Conservation (phyloP, 2,329 filamentous ascomycete species). For the Colletotrichum tamarilloi region DNA sequence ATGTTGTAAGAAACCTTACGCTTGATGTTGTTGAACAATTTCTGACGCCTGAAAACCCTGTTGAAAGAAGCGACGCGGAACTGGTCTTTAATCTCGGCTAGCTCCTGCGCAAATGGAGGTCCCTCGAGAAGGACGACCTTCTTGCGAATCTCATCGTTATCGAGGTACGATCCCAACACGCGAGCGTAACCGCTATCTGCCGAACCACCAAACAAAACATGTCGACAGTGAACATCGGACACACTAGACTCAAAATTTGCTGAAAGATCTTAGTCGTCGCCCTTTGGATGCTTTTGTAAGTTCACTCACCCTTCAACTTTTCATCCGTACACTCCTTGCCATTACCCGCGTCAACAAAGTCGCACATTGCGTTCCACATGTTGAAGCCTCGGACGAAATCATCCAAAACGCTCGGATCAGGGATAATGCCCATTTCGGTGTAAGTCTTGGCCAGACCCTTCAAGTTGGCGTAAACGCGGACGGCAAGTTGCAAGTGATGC, state of each 20-base stretch:
- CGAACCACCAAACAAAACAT: slow-evolving; percentile 53
- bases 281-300: background rate
- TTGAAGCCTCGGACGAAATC: slow-evolving; percentile 55
- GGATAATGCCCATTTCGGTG: slow-evolving; percentile 41
- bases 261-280: slow-evolving; percentile 23
- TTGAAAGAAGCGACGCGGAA: slow-evolving; percentile 41
- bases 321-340: slow-evolving; percentile 56
- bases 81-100: slow-evolving; percentile 44
- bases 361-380: slow-evolving; percentile 48
- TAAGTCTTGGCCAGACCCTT: slow-evolving; percentile 49
- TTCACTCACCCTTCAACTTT: slow-evolving; percentile 50
- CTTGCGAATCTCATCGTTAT: slow-evolving; percentile 39
- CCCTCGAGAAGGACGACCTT: slow-evolving; percentile 52
- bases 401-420: slow-evolving; percentile 39
- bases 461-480: slow-evolving; percentile 52
- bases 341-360: slow-evolving; percentile 54
- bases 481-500: slow-evolving; percentile 42
- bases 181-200: slow-evolving; percentile 55
- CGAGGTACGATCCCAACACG: slow-evolving; percentile 46
- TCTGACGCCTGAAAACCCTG: slow-evolving; percentile 41
- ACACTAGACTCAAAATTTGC: slow-evolving; percentile 47
- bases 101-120: slow-evolving; percentile 49
- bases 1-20: slow-evolving; percentile 37
- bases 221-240: slow-evolving; percentile 51
- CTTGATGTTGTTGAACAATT: slow-evolving; percentile 36